Evolutionary conservation across 2,329 filamentous ascomycete genomes (phyloP).

Genomic region (Stagonosporopsis chrysanthemi): DNA sequence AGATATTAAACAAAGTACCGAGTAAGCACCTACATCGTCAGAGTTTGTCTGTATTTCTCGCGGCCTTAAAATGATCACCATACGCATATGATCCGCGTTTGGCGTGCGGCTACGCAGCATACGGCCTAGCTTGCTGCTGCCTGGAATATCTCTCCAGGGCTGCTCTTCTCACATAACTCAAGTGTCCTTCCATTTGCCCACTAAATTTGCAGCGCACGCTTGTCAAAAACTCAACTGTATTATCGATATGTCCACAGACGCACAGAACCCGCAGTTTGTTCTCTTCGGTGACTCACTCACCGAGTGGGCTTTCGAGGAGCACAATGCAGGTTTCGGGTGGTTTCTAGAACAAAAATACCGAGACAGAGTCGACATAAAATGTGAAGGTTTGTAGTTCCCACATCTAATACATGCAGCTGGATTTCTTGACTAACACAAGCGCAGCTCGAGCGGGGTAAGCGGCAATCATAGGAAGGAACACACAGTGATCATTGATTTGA

Average conservation of each 20-base stretch:
- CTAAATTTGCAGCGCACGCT: neutral
- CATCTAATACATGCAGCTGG: neutral
- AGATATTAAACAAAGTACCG: no score
- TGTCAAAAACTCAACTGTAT: neutral
- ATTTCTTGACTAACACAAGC: neutral
- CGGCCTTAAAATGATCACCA: no score
- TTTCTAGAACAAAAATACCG: constrained; percentile 35
- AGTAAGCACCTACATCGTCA: neutral
- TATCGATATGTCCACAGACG: neutral
- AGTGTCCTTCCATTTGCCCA: neutral
- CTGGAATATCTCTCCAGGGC: neutral
- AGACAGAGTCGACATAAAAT: constrained; percentile 38
- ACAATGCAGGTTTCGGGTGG: constrained; percentile 41
- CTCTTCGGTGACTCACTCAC: constrained; percentile 49
- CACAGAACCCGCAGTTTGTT: constrained; percentile 35
- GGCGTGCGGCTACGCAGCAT: neutral
- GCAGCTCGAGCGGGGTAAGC: constrained; percentile 36
- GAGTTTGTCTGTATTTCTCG: no score
- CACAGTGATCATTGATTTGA: neutral
- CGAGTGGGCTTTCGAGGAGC: constrained; percentile 41
- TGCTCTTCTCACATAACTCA: neutral
- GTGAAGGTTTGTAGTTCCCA: constrained; percentile 35
- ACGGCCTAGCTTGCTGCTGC: neutral
- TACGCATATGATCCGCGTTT: neutral
- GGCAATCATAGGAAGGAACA: neutral